Evolutionary conservation across 306 rosid genomes (phyloP), one percentile per base, ranked within the genome.

Genomic region (Cucurbita ficifolia): DNA sequence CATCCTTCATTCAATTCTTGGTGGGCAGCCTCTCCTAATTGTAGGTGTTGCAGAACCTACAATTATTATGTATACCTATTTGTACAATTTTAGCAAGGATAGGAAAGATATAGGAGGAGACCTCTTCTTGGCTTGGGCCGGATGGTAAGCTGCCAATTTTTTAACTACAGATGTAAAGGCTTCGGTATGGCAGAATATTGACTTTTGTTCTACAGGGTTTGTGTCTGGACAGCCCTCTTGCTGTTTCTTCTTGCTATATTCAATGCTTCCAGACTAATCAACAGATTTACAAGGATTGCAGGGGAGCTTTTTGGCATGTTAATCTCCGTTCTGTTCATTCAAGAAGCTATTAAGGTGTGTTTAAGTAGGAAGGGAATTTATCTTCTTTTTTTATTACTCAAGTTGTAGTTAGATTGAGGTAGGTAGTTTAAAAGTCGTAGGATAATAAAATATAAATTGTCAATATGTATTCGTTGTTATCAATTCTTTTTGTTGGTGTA

Each of bases 271-370:
- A 62, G 69, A 39, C 75, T 93, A 19, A 86, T 90, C 86, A 90
- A 78, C 33, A 87, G 82, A 75, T 93, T 93, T 76, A 93, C 98
- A 1, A 87, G 98, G 83, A 80, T 90, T 64, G 94, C 98, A 0
- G 97, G 94, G 1, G 97, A 90, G 64, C 86, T 90, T 72, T 90
- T 93, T 46, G 96, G 97, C 79, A 90, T 88, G 96, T 75, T 93
- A 84, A 93, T 90, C 60, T 50, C 90, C 7, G 89, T 93, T 77
- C 78, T 93, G 72, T 93, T 93, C 86, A 72, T 93, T 82, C 97
- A 90, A 85, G 62, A 93, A 82, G 96, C 98, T 59, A 84, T 88
- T 79, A 90, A 86, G 97, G 96, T 92, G 17, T 75, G 78, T 75
- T 69, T 16, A 55, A 52, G 36, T 39, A 43, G 14, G 29, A 65